Evolutionary conservation across 345 rosid species (phyloP), one percentile per base, ranked within the genome.

Genomic region (Euphorbia pulcherrima): DNA sequence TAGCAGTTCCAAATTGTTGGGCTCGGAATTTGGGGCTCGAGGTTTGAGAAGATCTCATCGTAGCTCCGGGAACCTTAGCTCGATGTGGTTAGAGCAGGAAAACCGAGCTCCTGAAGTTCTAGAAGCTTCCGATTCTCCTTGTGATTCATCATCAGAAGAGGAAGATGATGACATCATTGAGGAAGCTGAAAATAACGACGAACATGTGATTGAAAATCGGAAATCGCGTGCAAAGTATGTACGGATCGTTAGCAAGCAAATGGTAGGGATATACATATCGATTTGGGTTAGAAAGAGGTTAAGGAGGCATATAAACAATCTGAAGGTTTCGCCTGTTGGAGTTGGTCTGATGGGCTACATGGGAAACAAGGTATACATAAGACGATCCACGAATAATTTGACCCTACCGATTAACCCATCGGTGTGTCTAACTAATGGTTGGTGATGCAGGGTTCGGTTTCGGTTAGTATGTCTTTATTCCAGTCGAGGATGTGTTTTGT

Each of bases 301-400:
- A 74, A 86, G 99, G 81, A 82, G 87, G 67, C 97, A 87, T 57
- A 83, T 95, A 71, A 95, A 92, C 84, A 90, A 95, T 68, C 70
- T 95, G 80, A 81, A 80, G 82, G 99, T 95, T 71, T 90, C 98
- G 37, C 97, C 88, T 0, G 99, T 95, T 47, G 99, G 99, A 78
- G 88, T 95, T 62, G 99, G 99, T 44, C 86, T 95, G 33, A 95
- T 95, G 99, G 99, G 99, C 27, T 95, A 92, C 82, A 81, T 95
- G 93, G 98, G 99, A 75, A 95, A 95, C 84, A 95, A 95, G 98
- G 99, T 95, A 87, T 27, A 51, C 48, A 52, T 24, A 10, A n/a
- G n/a, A n/a, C n/a, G n/a, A n/a, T 33, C 7, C 37, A 7, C 37
- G 7, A 33, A 7, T 33, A 33, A 33, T 33, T 33, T 33, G 37